Base-by-base conservation (phyloP, 1,284 basidiomycete genomes). In the Sanghuangporus baumii region DNA sequence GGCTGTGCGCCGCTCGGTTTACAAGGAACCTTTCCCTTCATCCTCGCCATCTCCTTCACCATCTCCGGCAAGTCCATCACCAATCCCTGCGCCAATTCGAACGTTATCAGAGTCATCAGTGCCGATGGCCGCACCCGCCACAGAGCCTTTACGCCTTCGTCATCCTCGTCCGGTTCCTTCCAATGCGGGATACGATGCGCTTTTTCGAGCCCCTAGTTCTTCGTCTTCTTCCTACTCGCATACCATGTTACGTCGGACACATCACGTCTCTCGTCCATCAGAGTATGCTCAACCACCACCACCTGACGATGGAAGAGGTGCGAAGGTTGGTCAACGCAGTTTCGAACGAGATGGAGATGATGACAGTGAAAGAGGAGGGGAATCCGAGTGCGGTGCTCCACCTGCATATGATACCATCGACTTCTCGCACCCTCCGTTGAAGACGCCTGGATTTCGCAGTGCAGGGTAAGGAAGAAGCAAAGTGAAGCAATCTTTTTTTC, bases 381-480 rank as follows among this genome's bases (percentile, higher is more conserved):
- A 6, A 23, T 40, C 41, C 11, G 55, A 16, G n/a, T 41, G 36
- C 38, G 38, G 34, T 26, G 55, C 62, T 5, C 62, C 62, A 18
- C 62, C 62, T 23, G 51, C 57, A 9, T 64, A 64, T 57, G 62
- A 64, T 38, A 60, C 62, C 36, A 64, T 64, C 50, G 62, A 64
- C 55, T 64, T 64, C 36, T 64, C 62, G 54, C 31, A 55, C 14
- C 55, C 61, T 6, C 48, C 55, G 46, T 26, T 62, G 34, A 48
- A 43, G 4, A 46, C 14, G n/a, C 41, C 11, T 20, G 12, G 18
- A 14, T 58, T 58, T 51, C 47, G 46, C 5, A 47, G 20, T 1
- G n/a, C 0, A 11, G 38, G 38, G 9, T 47, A 37, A 36, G 36
- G 37, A 18, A 37, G 9, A 16, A 34, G 55, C 14, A 12, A 20